These are phyloP conservation scores for Puccinia coronata DNA, from an alignment of 1,284 basidiomycete species.

Conservation along the genomic window DNA sequence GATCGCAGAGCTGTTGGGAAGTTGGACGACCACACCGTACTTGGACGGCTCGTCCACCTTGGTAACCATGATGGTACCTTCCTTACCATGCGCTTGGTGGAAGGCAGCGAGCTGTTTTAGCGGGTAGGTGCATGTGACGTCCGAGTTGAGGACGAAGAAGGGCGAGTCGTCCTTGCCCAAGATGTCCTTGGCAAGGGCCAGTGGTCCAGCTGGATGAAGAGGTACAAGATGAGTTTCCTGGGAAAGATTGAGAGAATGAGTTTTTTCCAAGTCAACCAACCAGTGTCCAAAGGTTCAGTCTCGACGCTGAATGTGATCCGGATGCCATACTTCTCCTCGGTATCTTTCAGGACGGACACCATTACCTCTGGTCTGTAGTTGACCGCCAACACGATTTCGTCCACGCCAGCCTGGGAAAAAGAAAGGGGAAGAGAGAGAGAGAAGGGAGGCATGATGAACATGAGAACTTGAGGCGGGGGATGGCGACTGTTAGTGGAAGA, in stretches of 20 bases:
- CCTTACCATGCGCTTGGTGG: constrained; percentile 63
- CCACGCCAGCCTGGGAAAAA: constrained; percentile 62
- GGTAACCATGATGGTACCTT: constrained; percentile 65
- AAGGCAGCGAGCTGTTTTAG: constrained; percentile 64
- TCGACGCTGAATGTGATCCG: constrained; percentile 59
- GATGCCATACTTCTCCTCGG: constrained; percentile 64
- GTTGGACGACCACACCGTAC: constrained; percentile 64
- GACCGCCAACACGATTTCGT: constrained; percentile 64
- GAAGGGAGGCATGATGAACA: not conserved
- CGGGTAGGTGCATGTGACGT: constrained; percentile 64
- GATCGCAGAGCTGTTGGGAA: constrained; percentile 61
- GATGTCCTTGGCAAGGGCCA: constrained; percentile 63
- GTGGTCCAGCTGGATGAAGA: constrained; percentile 61
- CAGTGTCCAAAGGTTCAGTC: constrained; percentile 64
- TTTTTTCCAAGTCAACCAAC: constrained; percentile 58
- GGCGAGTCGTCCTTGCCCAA: constrained; percentile 64
- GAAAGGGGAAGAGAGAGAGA: not conserved
- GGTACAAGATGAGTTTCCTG: not conserved
- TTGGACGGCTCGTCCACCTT: constrained; percentile 65
- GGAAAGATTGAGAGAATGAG: not conserved
- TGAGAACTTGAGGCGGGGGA: not conserved
- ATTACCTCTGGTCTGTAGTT: constrained; percentile 65
- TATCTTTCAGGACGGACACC: constrained; percentile 64
- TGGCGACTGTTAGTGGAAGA: constrained; percentile 27
- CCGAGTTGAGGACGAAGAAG: constrained; percentile 65